Base-by-base conservation (phyloP, 2,329 filamentous ascomycete genomes). In the Penicillium sp. region DNA sequence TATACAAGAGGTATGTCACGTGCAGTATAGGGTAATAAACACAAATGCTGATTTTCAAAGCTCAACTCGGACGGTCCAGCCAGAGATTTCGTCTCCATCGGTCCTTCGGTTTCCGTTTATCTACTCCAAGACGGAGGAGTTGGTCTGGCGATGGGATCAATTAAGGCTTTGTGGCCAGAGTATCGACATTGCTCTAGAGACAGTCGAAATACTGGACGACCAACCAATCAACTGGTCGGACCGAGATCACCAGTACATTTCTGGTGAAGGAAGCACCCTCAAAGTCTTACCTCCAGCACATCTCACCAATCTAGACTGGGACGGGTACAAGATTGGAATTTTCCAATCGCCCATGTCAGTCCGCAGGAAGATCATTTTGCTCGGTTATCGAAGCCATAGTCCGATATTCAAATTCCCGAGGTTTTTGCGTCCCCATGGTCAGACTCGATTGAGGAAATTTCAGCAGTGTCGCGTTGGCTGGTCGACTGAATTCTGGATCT, bases 41-140 rank as follows among this genome's bases (percentile, higher is more conserved):
- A 43, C 40, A 43, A 43, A 43, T 43, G 19, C 40, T 43, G 40
- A 43, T 43, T 43, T 43, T 43, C 40, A 43, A 43, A 43, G 40
- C 19, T 25, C 19, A 13, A 43, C 40, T 43, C 6, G 13, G 40
- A 43, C 8, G n/a, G 40, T 43, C 40, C 40, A 43, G 40, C 40
- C 40, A 13, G 40, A 43, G 40, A 3, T 43, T 43, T 43, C 40
- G 7, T 43, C 40, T 22, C 19, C 40, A 25, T 43, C 40, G 40
- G 40, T 25, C 19, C n/a, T 13, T 43, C 40, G 40, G 8, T 43
- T 43, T 43, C 40, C 40, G 40, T 43, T 43, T 43, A 43, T 43
- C 19, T 43, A 43, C 40, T 43, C 40, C 7, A 43, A 43, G 40
- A 43, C 40, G 19, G 40, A 43, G 40, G 40, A 43, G 40, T 43